Base-by-base conservation (phyloP, 192 early-diverging fungal genomes). In the Coemansia sp. region DNA sequence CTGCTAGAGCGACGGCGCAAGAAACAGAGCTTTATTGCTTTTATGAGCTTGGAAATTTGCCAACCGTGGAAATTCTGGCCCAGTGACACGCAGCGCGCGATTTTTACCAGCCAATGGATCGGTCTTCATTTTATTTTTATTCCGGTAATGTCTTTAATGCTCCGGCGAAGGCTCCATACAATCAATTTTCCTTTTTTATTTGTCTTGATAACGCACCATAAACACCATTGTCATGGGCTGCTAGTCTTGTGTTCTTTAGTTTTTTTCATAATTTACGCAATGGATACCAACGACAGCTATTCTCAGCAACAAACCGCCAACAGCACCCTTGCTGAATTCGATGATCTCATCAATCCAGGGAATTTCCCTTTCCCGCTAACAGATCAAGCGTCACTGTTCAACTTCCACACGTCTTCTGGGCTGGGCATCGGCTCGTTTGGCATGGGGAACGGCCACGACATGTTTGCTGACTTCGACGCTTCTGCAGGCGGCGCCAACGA, bases 351-450 rank as follows among this genome's bases (percentile, higher is more conserved):
- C 21, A 48, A 40, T 34, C 17, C 59, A 5, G 73, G 73, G 26
- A 66, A 56, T 43, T 72, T 79, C 30, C 70, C 54, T n/a, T 79
- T 72, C 12, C 66, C 76, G 17, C 62, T 79, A 5, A 58, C 61
- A 6, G 69, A 79, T 47, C 70, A 69, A 43, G 58, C 76, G 11
- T 79, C 76, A 51, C 40, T 79, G 31, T 72, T 79, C 60, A 72
- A 79, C 58, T 79, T 79, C 55, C 76, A 79, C 51, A 46, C 70
- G 3, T 69, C 73, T 9, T 23, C 53, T 5, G 68, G 63, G 4
- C 51, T 77, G 26, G 65, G 62, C 17, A 44, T 64, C 2, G 66
- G 49, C 20, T 30, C 72, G 44, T n/a, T 75, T 26, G 58, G 56
- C 52, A 3, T 51, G 5, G 26, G 41, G 17, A 14, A 18, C 2